Percentiles rank a stretch among this genome's conserved stretches.
These are phyloP conservation scores for Spatholobus suberectus DNA, from an alignment of 306 rosid species.

Conservation along the genomic window DNA sequence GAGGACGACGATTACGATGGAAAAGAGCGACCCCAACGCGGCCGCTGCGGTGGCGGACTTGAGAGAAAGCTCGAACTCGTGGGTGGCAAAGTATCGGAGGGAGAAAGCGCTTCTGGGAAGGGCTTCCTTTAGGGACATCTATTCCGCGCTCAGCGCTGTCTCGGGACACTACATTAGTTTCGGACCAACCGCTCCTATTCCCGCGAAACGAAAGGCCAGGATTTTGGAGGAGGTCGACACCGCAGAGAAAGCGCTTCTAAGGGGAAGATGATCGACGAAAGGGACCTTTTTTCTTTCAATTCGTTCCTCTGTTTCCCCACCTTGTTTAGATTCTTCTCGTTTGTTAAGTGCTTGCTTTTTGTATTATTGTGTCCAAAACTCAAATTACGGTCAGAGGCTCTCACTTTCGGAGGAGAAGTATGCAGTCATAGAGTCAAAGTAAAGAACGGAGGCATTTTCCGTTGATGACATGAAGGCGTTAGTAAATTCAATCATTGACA, in stretches of 20 bases:
- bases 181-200: slow-evolving; percentile 95
- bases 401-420: slow-evolving; percentile 1
- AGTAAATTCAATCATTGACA: neutral
- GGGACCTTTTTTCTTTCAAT: neutral
- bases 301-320: neutral
- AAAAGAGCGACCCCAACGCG: slow-evolving; percentile 77
- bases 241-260: slow-evolving; percentile 78
- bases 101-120: slow-evolving; percentile 84
- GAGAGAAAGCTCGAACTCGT: slow-evolving; percentile 75
- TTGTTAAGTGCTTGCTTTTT: slow-evolving; percentile 15
- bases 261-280: slow-evolving; percentile 79
- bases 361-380: slow-evolving; percentile 3
- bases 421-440: neutral
- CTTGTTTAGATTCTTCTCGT: neutral
- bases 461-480: too few relatives aligned
- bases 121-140: slow-evolving; percentile 85
- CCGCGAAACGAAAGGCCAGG: slow-evolving; percentile 77
- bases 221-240: slow-evolving; percentile 91
- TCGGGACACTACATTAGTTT: slow-evolving; percentile 94
- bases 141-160: slow-evolving; percentile 90
- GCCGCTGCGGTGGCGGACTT: slow-evolving; percentile 80
- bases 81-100: slow-evolving; percentile 96
- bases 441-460: neutral
- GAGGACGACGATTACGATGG: slow-evolving; percentile 70
- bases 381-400: slow-evolving; percentile 18